Evolutionary conservation across 1,284 basidiomycete species (phyloP).

Genomic region (Sporisorium sorghi): DNA sequence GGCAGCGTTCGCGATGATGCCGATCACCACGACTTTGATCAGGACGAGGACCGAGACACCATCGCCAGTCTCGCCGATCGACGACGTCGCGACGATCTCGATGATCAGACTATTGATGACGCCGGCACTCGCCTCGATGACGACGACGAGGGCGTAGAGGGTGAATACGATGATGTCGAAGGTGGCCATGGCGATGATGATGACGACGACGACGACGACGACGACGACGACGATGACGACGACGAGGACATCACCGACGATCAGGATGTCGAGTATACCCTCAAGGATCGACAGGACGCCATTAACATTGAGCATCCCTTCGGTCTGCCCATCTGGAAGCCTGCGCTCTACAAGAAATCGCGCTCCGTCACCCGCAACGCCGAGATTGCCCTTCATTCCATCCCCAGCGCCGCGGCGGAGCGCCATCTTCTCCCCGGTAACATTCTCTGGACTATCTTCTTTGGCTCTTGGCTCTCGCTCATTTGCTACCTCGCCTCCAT

Average conservation of each 20-base stretch:
- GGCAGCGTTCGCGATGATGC: slow-evolving; percentile 36
- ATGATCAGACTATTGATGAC: slow-evolving; percentile 24
- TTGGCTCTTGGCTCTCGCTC: slow-evolving; percentile 82
- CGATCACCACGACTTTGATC: slow-evolving; percentile 26
- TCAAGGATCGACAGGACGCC: slow-evolving; percentile 93
- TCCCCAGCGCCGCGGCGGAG: slow-evolving; percentile 90
- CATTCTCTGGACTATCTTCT: slow-evolving; percentile 87
- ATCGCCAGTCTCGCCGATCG: slow-evolving; percentile 51
- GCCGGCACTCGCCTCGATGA: slow-evolving; percentile 8
- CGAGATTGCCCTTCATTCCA: slow-evolving; percentile 89
- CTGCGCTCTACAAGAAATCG: slow-evolving; percentile 97
- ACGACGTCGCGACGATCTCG: slow-evolving; percentile 32
- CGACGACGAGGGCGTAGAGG: slow-evolving; percentile 30
- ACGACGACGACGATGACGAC: slow-evolving; percentile 36
- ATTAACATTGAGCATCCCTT: slow-evolving; percentile 99
- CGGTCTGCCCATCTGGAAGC: slow-evolving; percentile 99
- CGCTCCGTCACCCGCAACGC: slow-evolving; percentile 95
- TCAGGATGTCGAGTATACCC: slow-evolving; percentile 83
- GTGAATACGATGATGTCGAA: slow-evolving; percentile 26
- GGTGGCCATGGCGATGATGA: slow-evolving; percentile 15
- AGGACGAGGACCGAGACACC: slow-evolving; percentile 57
- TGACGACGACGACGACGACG: too few species aligned
- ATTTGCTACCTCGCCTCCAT: slow-evolving; percentile 78
- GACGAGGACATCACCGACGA: slow-evolving; percentile 41
- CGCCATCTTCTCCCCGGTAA: slow-evolving; percentile 91